These are phyloP conservation scores for Rhizopogon vesiculosus DNA, from an alignment of 768 basidiomycete genomes.

Conservation along the genomic window DNA sequence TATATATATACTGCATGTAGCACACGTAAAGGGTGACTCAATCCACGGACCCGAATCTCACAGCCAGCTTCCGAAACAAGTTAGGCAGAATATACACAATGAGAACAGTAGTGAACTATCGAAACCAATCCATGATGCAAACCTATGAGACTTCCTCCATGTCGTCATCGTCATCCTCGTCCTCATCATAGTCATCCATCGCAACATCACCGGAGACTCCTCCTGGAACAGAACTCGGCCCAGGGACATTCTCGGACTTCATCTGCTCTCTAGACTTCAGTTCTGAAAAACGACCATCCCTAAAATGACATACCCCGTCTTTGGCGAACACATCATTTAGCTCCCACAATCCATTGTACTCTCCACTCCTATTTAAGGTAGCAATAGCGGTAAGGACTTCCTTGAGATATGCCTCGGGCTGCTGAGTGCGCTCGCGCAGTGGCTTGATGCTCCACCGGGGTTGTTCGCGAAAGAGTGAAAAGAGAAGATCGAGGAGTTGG, in stretches of 20 bases:
- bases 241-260: slow-evolving; percentile 43
- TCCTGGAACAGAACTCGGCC: slow-evolving; percentile 25
- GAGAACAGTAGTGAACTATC: background rate
- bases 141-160: slow-evolving; percentile 69
- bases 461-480: slow-evolving; percentile 69
- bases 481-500: slow-evolving; percentile 82
- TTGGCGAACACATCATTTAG: slow-evolving; percentile 70
- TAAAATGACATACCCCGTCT: slow-evolving; percentile 42
- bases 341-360: slow-evolving; percentile 78
- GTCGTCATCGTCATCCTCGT: slow-evolving; percentile 47
- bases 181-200: slow-evolving; percentile 43
- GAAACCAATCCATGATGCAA: slow-evolving; percentile 6
- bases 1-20: no score
- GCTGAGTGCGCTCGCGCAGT: slow-evolving; percentile 75
- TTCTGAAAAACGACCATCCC: background rate
- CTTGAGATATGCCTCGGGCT: slow-evolving; percentile 84
- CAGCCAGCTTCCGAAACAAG: no score
- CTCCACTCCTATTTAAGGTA: slow-evolving; percentile 71
- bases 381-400: slow-evolving; percentile 78
- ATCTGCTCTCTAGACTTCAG: slow-evolving; percentile 26
- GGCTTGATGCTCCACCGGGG: slow-evolving; percentile 80
- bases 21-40: no score
- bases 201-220: slow-evolving; percentile 12
- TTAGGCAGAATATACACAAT: slow-evolving; percentile 1
- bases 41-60: no score